Evolutionary conservation across 1,284 basidiomycete genomes (phyloP).

Genomic region (Leccinum pachyderme): DNA sequence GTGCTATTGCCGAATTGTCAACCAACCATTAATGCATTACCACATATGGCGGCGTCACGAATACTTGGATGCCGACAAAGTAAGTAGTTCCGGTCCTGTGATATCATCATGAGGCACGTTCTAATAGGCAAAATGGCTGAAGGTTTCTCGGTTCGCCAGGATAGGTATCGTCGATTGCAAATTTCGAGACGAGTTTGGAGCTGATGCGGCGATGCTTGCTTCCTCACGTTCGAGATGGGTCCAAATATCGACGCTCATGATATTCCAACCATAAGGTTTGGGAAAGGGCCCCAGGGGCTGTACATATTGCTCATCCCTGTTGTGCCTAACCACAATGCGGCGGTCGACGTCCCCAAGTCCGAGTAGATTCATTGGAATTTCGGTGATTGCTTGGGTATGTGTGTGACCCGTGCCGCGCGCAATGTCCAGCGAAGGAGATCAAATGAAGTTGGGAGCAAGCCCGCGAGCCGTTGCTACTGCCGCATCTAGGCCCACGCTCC

Average conservation of each 20-base stretch:
- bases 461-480: not conserved
- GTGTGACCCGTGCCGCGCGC: not conserved
- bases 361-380: not conserved
- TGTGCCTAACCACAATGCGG: no score
- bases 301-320: no score
- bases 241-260: not conserved
- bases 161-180: not conserved
- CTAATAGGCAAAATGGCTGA: no score
- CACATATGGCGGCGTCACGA: no score
- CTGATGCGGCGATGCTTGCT: not conserved
- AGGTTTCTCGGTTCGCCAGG: not conserved
- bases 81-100: no score
- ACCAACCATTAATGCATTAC: not conserved
- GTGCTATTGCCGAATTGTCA: not conserved
- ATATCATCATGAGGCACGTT: no score
- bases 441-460: constrained; percentile 26
- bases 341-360: no score
- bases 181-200: not conserved
- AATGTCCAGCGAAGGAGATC: not conserved
- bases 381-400: not conserved
- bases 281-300: not conserved
- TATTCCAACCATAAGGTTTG: not conserved
- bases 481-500: not conserved
- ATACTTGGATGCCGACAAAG: no score
- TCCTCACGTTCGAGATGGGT: not conserved